Evolutionary conservation across 805 yeast species (phyloP), one percentile per base, ranked within the genome.

Genomic region (Ascoidea asiatica): DNA sequence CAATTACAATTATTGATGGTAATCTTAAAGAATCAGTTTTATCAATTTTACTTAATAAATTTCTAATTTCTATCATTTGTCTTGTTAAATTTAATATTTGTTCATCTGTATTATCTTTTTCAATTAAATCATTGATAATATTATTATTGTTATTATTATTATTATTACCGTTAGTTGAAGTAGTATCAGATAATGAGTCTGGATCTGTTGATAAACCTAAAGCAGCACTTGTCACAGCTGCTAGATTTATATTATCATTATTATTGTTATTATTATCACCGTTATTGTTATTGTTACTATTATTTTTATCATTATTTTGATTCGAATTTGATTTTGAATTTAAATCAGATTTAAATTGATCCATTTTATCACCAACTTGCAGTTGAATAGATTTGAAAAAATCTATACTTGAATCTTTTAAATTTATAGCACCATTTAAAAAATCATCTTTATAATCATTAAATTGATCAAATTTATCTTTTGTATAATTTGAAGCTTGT

Each of bases 11-110:
- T 54, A 92, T 92, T 0, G 97, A 83, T 1, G 98, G 98, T 38
- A 92, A 67, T 52, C 80, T 85, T 42, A 92, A 67, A 11, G 86
- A 75, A 36, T 86, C 87, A 5, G 81, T 66, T 46, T 81, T 78
- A 53, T 87, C 92, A 17, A 92, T 77, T 48, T 75, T 78, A 46
- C 81, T 74, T 43, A 92, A 66, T 23, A 92, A 74, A 43, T 80
- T 73, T 57, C 97, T 70, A 46, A 92, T 89, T 60, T 94, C 98
- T 54, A 92, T 94, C 99, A 92, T 92, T 61, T 88, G 95, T 52
- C 88, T 77, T 5, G 98, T 94, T 50, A 92, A 63, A 50, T 82
- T 81, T 60, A 92, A 66, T 81, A 92, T 92, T 44, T 86, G 90
- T 51, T 79, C 82, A 49, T 79, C 78, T 1, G 87, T 74, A 41